Evolutionary conservation across 1,284 basidiomycete genomes (phyloP).

Genomic region (Prillingera fragicola): DNA sequence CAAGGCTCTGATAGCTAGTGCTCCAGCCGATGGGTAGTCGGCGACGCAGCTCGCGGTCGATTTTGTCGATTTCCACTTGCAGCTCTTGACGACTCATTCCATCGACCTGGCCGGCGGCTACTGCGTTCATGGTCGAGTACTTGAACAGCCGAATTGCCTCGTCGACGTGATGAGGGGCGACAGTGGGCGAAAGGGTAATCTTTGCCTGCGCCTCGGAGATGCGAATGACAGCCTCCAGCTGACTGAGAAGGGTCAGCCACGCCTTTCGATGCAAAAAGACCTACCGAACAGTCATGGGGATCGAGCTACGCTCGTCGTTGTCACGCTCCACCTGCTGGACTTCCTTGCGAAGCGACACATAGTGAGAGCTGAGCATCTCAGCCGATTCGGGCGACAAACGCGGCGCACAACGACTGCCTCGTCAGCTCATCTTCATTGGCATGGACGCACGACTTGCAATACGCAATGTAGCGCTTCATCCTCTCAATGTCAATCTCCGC

Average conservation of each 20-base stretch:
- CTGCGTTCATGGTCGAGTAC: conserved; percentile 98
- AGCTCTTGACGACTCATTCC: conserved; percentile 87
- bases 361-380: conserved; percentile 96
- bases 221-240: conserved; percentile 97
- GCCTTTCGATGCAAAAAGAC: conserved; percentile 25
- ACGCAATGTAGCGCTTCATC: conserved; percentile 97
- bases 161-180: conserved; percentile 91
- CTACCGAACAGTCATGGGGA: conserved; percentile 94
- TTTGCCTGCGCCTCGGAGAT: conserved; percentile 97
- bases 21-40: conserved; percentile 94
- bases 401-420: conserved; percentile 85
- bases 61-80: conserved; percentile 86
- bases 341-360: conserved; percentile 88
- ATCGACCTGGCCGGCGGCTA: conserved; percentile 78
- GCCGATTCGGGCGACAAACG: conserved; percentile 86
- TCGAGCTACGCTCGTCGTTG: conserved; percentile 94
- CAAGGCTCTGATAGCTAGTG: conserved; percentile 87
- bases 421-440: background rate
- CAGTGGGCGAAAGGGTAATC: conserved; percentile 78
- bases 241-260: conserved; percentile 54
- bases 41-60: conserved; percentile 84
- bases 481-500: conserved; percentile 97
- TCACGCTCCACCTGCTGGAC: conserved; percentile 95
- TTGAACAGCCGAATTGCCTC: conserved; percentile 98
- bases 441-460: conserved; percentile 77